Base-by-base conservation (phyloP, 495 filamentous ascomycete genomes). In the Ramalina intermedia region DNA sequence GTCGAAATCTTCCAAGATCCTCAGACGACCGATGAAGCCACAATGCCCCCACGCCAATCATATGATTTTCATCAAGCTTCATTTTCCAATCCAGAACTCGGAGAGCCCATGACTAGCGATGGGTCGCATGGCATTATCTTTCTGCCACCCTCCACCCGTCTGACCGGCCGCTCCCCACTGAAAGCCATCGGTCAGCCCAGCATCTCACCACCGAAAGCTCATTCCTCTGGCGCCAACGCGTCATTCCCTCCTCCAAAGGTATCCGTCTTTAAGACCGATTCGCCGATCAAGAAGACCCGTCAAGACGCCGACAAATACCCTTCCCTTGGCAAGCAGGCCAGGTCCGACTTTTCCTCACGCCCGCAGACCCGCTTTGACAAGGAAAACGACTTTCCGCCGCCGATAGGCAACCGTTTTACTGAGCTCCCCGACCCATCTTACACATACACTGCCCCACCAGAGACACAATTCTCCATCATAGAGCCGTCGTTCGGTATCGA, bases 231-330 rank as follows among this genome's bases (percentile, higher is more conserved):
- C 51, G 63, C 62, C 43, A 70, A 69, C 53, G 61, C 88, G 47
- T 74, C 79, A 41, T 86, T 93, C 63, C 79, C 80, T 44, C 85
- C 85, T 4, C 87, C 88, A 17, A 60, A 65, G 50, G 66, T 72
- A 47, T 69, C 76, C 37, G 69, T 65, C 50, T 82, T 83, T 56
- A 71, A 72, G 42, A 94, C 86, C n/a, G 88, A 91, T 66, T 91
- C 87, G 13, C 85, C 84, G 24, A 68, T 79, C 57, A 95, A 95
- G 71, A 86, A 83, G 57, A 72, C 81, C 7, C 56, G 76, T 37
- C 74, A 79, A 64, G 73, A 70, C n/a, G 66, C 67, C 53, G 75
- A 74, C 63, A 72, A 77, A 60, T 71, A 71, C 23, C 54, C 61
- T 36, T 50, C 56, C 11, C 53, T 49, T 21, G 49, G 57, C 53